These are phyloP conservation scores for Vitellaria paradoxa DNA, from an alignment of 179 eudicot genomes.

Conservation along the genomic window DNA sequence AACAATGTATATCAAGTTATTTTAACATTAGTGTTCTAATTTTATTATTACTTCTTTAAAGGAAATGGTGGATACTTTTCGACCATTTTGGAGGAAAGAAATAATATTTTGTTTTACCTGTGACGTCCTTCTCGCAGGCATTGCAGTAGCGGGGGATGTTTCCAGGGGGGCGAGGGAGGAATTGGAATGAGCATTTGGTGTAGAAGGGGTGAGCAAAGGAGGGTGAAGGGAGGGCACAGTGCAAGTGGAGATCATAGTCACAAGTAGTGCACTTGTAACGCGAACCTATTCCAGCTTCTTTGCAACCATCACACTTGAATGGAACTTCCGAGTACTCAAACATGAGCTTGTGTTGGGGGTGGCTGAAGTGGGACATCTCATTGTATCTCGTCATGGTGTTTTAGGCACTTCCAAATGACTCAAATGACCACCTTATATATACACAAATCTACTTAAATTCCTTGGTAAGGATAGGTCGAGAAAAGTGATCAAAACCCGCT, in stretches of 20 bases:
- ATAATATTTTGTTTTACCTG: not conserved
- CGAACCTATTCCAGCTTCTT: constrained; percentile 74
- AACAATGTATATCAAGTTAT: no score
- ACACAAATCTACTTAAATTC: not conserved
- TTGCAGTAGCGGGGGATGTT: constrained; percentile 66
- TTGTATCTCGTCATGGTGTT: constrained; percentile 33
- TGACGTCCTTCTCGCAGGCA: constrained; percentile 67
- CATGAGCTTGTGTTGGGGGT: constrained; percentile 77
- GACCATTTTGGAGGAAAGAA: no score
- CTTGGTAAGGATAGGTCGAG: not conserved
- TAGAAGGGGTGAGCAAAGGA: constrained; percentile 70
- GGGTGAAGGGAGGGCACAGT: constrained; percentile 64
- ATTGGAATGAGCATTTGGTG: constrained; percentile 68
- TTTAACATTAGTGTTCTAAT: no score
- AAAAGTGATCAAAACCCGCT: constrained; percentile 2
- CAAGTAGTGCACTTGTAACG: constrained; percentile 58
- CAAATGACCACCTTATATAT: not conserved
- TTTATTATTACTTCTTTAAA: no score
- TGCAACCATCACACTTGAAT: constrained; percentile 91
- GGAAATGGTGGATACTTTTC: no score
- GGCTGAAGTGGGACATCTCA: constrained; percentile 67
- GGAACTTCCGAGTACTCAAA: constrained; percentile 55
- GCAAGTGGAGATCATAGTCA: constrained; percentile 74
- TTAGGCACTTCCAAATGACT: not conserved
- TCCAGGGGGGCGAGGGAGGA: constrained; percentile 66